Conservation (phyloP, 805 yeast genomes). For the Starmerella vaccinii region DNA sequence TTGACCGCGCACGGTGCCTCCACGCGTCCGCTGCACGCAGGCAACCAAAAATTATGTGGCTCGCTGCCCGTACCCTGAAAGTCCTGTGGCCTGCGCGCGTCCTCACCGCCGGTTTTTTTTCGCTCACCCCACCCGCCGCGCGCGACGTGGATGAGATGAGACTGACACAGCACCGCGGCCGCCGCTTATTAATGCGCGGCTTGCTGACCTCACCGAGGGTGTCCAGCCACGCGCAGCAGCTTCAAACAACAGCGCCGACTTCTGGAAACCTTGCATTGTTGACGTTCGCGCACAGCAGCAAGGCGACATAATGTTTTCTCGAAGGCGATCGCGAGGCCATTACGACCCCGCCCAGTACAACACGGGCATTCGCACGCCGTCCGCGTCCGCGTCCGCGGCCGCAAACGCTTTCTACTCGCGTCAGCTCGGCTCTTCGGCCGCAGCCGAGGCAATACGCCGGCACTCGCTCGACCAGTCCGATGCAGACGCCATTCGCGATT, state of each 20-base stretch:
- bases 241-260: background rate
- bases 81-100: too few species aligned
- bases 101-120: too few species aligned
- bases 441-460: conserved; percentile 32
- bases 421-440: conserved; percentile 27
- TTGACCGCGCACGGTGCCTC: too few species aligned
- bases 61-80: background rate
- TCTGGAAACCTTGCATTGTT: background rate
- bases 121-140: too few species aligned
- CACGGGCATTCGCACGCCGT: conserved; percentile 29
- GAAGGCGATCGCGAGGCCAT: conserved; percentile 23
- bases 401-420: conserved; percentile 35
- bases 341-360: conserved; percentile 27
- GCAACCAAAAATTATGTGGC: background rate
- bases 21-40: background rate
- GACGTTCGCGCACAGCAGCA: background rate
- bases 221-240: conserved; percentile 4
- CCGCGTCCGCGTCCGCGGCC: conserved; percentile 51
- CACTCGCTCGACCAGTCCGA: conserved; percentile 28
- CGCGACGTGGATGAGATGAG: too few species aligned
- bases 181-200: conserved; percentile 1
- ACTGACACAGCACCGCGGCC: background rate
- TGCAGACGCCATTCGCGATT: conserved; percentile 23
- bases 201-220: background rate
- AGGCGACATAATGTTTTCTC: conserved; percentile 13